These are phyloP conservation scores for Hemileccinum impolitum DNA, from an alignment of 768 basidiomycete species.

Conservation along the genomic window DNA sequence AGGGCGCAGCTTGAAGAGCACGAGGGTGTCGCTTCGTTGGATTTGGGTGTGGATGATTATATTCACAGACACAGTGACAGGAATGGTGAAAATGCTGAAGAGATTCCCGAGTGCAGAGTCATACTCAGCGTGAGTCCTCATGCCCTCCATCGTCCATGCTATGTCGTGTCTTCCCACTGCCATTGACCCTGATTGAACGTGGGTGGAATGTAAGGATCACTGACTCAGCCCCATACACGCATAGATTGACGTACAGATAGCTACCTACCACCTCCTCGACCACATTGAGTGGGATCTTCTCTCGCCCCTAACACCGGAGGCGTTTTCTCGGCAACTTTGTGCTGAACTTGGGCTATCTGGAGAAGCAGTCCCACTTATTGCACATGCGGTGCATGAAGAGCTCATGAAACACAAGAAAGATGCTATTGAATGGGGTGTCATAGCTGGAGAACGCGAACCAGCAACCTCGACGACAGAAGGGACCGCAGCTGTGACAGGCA, in stretches of 20 bases:
- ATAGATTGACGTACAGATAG: slow-evolving; percentile 96
- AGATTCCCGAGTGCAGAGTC: slow-evolving; percentile 75
- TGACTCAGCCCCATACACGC: slow-evolving; percentile 4
- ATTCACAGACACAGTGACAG: slow-evolving; percentile 13
- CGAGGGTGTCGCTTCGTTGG: slow-evolving; percentile 76
- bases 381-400: slow-evolving; percentile 94
- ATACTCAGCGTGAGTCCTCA: slow-evolving; percentile 62
- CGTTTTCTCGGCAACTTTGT: slow-evolving; percentile 76
- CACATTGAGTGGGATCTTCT: slow-evolving; percentile 99
- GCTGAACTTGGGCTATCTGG: slow-evolving; percentile 84
- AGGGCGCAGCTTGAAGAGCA: slow-evolving; percentile 89
- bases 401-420: slow-evolving; percentile 94
- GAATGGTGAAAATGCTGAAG: slow-evolving; percentile 51
- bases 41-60: slow-evolving; percentile 47
- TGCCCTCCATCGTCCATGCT: slow-evolving; percentile 2
- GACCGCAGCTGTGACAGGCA: slow-evolving; percentile 2
- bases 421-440: slow-evolving; percentile 89
- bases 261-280: slow-evolving; percentile 85
- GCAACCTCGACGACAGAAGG: slow-evolving; percentile 18
- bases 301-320: slow-evolving; percentile 85
- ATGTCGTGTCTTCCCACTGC: slow-evolving; percentile 10
- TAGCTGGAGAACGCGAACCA: slow-evolving; percentile 53
- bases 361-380: slow-evolving; percentile 83
- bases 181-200: slow-evolving; percentile 18
- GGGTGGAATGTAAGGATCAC: slow-evolving; percentile 8